Conservation (phyloP, 768 basidiomycete genomes). For the Mycena vitilis region DNA sequence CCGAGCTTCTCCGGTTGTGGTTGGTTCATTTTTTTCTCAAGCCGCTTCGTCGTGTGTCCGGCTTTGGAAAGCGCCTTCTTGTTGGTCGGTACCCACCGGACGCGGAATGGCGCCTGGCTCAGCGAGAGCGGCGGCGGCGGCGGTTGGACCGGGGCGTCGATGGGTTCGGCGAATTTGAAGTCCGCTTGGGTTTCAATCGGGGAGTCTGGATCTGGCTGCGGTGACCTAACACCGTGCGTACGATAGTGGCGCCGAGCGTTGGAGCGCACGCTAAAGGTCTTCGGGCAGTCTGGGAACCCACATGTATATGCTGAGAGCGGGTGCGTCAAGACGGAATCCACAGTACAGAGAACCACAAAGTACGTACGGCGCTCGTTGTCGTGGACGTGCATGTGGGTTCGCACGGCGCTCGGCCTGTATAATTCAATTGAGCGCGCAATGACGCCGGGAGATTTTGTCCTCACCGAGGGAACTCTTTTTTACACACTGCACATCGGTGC, state of each 20-base stretch:
- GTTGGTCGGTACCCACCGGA: constrained; percentile 24
- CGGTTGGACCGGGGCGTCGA: background rate
- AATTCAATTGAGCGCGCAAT: constrained; percentile 7
- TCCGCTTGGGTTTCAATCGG: background rate
- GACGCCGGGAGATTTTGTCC: background rate
- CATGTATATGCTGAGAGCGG: constrained; percentile 59
- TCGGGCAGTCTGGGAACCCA: constrained; percentile 67
- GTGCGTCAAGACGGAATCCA: background rate
- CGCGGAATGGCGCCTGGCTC: constrained; percentile 17
- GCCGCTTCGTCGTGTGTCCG: background rate
- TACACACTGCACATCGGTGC: constrained; percentile 63
- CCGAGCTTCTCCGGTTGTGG: background rate
- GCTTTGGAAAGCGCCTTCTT: background rate
- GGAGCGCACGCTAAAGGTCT: constrained; percentile 81
- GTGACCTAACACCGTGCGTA: constrained; percentile 68
- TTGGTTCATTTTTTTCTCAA: background rate
- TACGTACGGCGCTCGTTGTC: constrained; percentile 63
- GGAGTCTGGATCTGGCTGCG: background rate
- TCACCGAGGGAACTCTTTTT: constrained; percentile 63
- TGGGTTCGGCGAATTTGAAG: constrained; percentile 8
- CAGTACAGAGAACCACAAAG: background rate
- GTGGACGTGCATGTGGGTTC: constrained; percentile 71
- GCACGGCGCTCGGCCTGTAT: constrained; percentile 63
- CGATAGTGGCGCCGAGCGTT: constrained; percentile 85
- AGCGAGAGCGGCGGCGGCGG: background rate